phyloP scores from a whole-genome alignment of 2,329 filamentous ascomycete genomes.

The Colletotrichum echinochloae region DNA sequence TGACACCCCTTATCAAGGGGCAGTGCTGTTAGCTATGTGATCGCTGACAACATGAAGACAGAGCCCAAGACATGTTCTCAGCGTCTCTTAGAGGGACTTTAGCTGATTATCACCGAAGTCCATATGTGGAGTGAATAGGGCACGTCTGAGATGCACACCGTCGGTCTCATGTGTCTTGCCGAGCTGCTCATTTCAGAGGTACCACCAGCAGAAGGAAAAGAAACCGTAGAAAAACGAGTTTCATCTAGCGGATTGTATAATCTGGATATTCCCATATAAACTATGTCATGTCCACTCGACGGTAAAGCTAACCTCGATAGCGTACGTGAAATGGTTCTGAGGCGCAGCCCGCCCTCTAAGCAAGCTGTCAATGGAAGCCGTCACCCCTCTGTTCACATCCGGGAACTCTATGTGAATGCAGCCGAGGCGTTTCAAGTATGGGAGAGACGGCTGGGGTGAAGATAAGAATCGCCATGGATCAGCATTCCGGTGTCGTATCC shows the following conservation, averaged over 20 bases:
- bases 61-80: not conserved
- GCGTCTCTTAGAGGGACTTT: not conserved
- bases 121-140: not conserved
- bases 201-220: slow-evolving; percentile 5
- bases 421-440: slow-evolving; percentile 45
- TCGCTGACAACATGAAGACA: not conserved
- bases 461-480: slow-evolving; percentile 45
- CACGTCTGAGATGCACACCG: slow-evolving; percentile 2
- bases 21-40: slow-evolving; percentile 1
- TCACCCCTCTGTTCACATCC: slow-evolving; percentile 45
- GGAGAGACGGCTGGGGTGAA: slow-evolving; percentile 44
- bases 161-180: slow-evolving; percentile 28
- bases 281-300: slow-evolving; percentile 5
- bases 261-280: not conserved
- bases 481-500: slow-evolving; percentile 44
- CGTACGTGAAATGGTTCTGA: slow-evolving; percentile 26
- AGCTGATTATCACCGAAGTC: not conserved
- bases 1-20: not conserved
- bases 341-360: slow-evolving; percentile 17
- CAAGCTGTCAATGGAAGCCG: slow-evolving; percentile 45
- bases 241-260: not conserved
- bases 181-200: slow-evolving; percentile 19
- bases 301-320: slow-evolving; percentile 19
- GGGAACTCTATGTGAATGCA: slow-evolving; percentile 46
- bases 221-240: slow-evolving; percentile 17